Percentiles rank a stretch among this genome's conserved stretches.
These are phyloP conservation scores for Schizophyllum amplum DNA, from an alignment of 1,284 basidiomycete genomes.

Conservation along the genomic window DNA sequence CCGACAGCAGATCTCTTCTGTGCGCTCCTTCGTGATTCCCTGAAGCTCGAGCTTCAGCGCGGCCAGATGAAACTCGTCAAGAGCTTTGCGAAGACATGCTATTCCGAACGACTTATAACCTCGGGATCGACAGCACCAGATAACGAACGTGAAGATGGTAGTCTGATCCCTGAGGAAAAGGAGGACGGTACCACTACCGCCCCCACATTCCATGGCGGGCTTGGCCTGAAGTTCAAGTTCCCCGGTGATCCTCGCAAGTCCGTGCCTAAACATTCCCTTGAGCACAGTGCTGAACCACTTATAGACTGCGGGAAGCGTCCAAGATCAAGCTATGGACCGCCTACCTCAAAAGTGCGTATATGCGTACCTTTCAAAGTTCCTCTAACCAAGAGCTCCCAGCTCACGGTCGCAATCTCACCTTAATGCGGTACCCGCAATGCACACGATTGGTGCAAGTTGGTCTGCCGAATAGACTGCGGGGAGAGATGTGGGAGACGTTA, in stretches of 20 bases:
- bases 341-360: conserved; percentile 67
- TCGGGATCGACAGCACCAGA: conserved; percentile 44
- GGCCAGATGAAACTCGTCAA: conserved; percentile 94
- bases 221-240: conserved; percentile 86
- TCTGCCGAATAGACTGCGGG: conserved; percentile 88
- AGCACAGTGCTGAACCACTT: conserved; percentile 4
- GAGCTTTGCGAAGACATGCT: conserved; percentile 86
- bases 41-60: conserved; percentile 82
- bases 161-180: conserved; percentile 45
- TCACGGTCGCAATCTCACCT: conserved; percentile 83
- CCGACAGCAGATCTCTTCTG: conserved; percentile 96
- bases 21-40: conserved; percentile 77
- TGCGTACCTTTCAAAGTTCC: background rate
- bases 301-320: conserved; percentile 86
- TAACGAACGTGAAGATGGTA: conserved; percentile 60
- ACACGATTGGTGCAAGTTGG: conserved; percentile 96
- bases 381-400: conserved; percentile 28
- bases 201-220: conserved; percentile 68
- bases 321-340: conserved; percentile 97
- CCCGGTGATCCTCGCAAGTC: conserved; percentile 92
- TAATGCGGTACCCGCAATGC: conserved; percentile 96
- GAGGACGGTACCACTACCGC: conserved; percentile 29
- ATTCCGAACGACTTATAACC: conserved; percentile 85
- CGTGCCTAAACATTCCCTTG: conserved; percentile 17
- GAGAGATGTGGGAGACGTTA: conserved; percentile 98